Base-by-base conservation (phyloP, 768 basidiomycete genomes). In the Auricularia cornea region DNA sequence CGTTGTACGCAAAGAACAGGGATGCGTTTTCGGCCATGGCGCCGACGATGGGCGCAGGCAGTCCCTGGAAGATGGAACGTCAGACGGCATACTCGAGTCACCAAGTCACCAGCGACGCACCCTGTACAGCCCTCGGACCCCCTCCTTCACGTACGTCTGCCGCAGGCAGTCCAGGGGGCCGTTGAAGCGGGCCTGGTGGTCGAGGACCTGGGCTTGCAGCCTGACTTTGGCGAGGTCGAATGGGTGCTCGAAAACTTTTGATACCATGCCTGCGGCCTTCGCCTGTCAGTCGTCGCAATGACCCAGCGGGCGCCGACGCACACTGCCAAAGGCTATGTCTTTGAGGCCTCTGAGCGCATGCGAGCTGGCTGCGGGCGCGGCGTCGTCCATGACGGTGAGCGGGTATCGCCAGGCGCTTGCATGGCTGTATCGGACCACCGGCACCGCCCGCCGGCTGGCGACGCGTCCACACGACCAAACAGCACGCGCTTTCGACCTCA, bases 151-250 rank as follows among this genome's bases (percentile, higher is more conserved):
- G 79, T 85, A 93, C 0, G 95, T 98, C 72, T 89, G 84, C 57
- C 77, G 76, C 63, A 98, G 81, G 73, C 94, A 96, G 74, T 98
- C 92, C 64, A 93, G 68, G 0, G 95, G 94, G 0, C 95, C 95
- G 16, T 78, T 85, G 76, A 94, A 98, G 20, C 86, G 83, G 26
- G 81, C 77, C 16, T 83, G 78, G 11, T 83, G 76, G 65, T 90
- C 85, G 61, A 95, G 80, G 14, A 95, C 87, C 70, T 98, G 96
- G 1, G 91, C 84, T 74, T 98, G 96, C 51, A 98, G 81, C 59
- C 95, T 84, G 64, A 97, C 95, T 77, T 97, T 98, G 62, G 93
- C 89, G 38, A 98, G 83, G 75, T 98, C 95, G 70, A 96, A 94
- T 1, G 96, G 96, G 72, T 97, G 93, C 76, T 96, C 94, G 66